Evolutionary conservation across 441 rosid genomes (phyloP).

Genomic region (Pelargonium citronellum): DNA sequence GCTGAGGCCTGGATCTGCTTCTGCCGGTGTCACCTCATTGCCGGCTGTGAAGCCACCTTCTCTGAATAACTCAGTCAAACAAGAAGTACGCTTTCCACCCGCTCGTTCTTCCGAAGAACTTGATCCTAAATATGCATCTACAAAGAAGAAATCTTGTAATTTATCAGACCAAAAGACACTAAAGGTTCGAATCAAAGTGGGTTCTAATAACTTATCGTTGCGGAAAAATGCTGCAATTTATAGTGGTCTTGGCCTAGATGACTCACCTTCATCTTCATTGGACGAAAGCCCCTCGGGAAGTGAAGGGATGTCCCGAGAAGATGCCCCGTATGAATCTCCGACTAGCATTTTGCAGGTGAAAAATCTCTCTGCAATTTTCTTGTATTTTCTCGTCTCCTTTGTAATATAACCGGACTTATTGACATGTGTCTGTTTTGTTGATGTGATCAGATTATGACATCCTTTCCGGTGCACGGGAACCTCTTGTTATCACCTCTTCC

Average conservation of each 20-base stretch:
- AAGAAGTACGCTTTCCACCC: constrained; percentile 41
- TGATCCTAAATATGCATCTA: constrained; percentile 34
- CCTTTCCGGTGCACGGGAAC: constrained; percentile 34
- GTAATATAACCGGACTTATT: constrained; percentile 18
- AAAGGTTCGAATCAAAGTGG: constrained; percentile 82
- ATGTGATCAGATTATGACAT: constrained; percentile 53
- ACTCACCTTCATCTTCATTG: constrained; percentile 73
- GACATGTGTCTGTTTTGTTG: constrained; percentile 15
- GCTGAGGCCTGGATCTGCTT: constrained; percentile 39
- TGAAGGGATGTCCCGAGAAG: constrained; percentile 57
- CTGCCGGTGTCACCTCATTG: constrained; percentile 26
- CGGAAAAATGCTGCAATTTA: constrained; percentile 74
- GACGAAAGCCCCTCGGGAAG: constrained; percentile 83
- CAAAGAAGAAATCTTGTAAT: constrained; percentile 41
- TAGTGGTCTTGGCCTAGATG: constrained; percentile 95
- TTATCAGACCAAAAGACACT: constrained; percentile 60
- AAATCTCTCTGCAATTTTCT: constrained; percentile 21
- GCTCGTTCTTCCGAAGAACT: constrained; percentile 34
- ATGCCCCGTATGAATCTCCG: constrained; percentile 53
- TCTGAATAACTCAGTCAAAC: constrained; percentile 35
- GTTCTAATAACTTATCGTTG: constrained; percentile 65
- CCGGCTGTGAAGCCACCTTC: constrained; percentile 39
- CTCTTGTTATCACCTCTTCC: constrained; percentile 58
- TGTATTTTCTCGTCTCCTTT: constrained; percentile 13
- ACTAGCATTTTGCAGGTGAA: constrained; percentile 60